Base-by-base conservation (phyloP, 140 eudicot species). In the Bidens hawaiensis region DNA sequence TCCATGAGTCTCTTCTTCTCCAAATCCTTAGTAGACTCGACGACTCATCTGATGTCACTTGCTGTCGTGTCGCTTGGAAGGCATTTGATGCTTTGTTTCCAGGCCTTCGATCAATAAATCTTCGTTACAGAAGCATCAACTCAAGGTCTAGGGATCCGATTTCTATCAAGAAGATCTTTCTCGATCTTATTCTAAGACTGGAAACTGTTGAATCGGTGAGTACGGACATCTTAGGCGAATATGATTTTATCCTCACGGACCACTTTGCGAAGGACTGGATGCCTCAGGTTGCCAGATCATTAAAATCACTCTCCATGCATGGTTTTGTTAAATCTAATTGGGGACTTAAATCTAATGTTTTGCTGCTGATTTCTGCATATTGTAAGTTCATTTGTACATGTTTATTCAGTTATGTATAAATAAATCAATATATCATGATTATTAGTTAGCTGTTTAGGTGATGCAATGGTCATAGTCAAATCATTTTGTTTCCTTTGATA, bases 41-140 rank as follows among this genome's bases (percentile, higher is more conserved):
- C 18, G 28, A 59, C 52, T 40, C 22, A 43, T 34, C 52, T 1
- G 66, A 40, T 8, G 38, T 60, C 19, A 19, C 38, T 40, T n/a
- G 52, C 6, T 40, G 52, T 14, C 36, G 4, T 5, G 21, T 23
- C 0, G 52, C 66, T 36, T 60, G 33, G 0, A 38, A 40, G 18
- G 5, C 30, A 18, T 21, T 60, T 33, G 0, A 36, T 18, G 36
- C 21, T 11, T 30, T 38, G 2, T 23, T n/a, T 22, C 51, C 51
- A 14, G n/a, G 40, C 22, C 38, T 60, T 6, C 38, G 66, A 40
- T 60, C 66, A 3, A 40, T 60, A 2, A 60, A 60, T 14, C 65
- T 19, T 22, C 3, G 16, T 7, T 38, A 11, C 43, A 4, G 11
- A 38, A 2, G 11, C 3, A 38, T 38, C 14, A n/a, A 7, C 13